Base-by-base conservation (phyloP, 2,329 filamentous ascomycete species). In the Ophiostoma piceae region DNA sequence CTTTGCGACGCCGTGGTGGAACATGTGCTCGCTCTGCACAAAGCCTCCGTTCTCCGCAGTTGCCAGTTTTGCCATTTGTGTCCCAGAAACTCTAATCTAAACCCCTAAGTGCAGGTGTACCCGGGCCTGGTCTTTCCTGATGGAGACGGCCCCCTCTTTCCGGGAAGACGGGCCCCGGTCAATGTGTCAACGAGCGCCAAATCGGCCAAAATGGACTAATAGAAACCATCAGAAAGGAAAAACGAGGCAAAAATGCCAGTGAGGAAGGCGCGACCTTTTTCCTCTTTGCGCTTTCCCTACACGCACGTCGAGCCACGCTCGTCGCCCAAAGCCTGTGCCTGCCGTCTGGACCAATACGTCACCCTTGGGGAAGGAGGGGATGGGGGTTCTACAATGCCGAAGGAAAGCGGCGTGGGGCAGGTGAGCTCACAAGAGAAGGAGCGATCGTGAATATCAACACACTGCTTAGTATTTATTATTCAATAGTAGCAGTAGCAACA, bases 61-160 rank as follows among this genome's bases (percentile, higher is more conserved):
- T 37, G 29, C 32, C 64, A 41, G 9, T 41, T 66, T 22, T 37
- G 64, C 60, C 60, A 37, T 37, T 64, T 64, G 26, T 12, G 16
- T 32, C 35, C 60, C 62, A 65, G 62, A 39, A 65, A 37, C 74
- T 74, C 26, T 41, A 35, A 69, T 71, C 83, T 85, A 84, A 82
- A 82, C 84, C 83, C 82, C 82, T 85, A 85, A 85, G 83, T 83
- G 83, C 83, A 85, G 82, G 82, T 85, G 77, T 77, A 80, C 78
- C 79, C 81, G 81, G 68, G 41, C 39, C 66, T 47, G 66, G 26
- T 65, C 62, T 65, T 65, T 65, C 43, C 39, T 32, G 67, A 69
- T 68, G 65, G 70, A 66, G 70, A 32, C 47, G 64, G 29, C 9
- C 35, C 51, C 37, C 51, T 26, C 67, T 64, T 64, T 64, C 60